Evolutionary conservation across 495 filamentous ascomycete species (phyloP).

Genomic region (Podospora sp.): DNA sequence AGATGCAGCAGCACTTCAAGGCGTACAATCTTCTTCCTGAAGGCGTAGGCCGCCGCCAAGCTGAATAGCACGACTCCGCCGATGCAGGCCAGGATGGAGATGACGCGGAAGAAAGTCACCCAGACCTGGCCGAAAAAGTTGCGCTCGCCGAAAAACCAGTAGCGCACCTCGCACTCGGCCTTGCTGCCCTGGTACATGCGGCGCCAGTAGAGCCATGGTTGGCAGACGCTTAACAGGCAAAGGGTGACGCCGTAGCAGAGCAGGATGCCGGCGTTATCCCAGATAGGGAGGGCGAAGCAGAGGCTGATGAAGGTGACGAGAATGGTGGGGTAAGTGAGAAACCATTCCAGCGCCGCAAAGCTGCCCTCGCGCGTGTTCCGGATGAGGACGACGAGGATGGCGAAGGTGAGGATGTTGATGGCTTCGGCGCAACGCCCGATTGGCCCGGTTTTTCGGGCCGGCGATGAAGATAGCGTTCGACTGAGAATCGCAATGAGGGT

Average conservation of each 20-base stretch:
- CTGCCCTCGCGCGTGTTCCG: slow-evolving; percentile 10
- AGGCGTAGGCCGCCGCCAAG: not conserved
- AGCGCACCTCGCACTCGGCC: not conserved
- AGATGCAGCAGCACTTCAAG: not conserved
- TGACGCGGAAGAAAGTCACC: slow-evolving; percentile 14
- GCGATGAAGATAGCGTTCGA: not conserved
- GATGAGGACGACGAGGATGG: slow-evolving; percentile 17
- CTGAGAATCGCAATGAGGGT: slow-evolving; percentile 8
- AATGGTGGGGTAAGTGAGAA: slow-evolving; percentile 16
- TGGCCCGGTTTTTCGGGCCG: not conserved
- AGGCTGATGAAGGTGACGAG: slow-evolving; percentile 13
- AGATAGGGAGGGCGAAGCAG: not conserved
- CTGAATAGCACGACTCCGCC: not conserved
- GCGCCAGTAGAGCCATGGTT: slow-evolving; percentile 15
- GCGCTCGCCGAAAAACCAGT: slow-evolving; percentile 9
- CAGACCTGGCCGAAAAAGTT: slow-evolving; percentile 2
- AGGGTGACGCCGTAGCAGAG: slow-evolving; percentile 14
- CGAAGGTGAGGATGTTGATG: slow-evolving; percentile 20
- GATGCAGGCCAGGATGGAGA: slow-evolving; percentile 10
- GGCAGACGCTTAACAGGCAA: not conserved
- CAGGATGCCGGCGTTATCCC: not conserved
- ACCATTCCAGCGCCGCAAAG: slow-evolving; percentile 14
- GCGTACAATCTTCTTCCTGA: not conserved
- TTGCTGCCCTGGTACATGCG: slow-evolving; percentile 13
- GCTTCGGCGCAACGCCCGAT: slow-evolving; percentile 6